Evolutionary conservation across 176 grass and related monocot genomes (phyloP), one percentile per base, ranked within the genome.

Genomic region (Poa pratensis): DNA sequence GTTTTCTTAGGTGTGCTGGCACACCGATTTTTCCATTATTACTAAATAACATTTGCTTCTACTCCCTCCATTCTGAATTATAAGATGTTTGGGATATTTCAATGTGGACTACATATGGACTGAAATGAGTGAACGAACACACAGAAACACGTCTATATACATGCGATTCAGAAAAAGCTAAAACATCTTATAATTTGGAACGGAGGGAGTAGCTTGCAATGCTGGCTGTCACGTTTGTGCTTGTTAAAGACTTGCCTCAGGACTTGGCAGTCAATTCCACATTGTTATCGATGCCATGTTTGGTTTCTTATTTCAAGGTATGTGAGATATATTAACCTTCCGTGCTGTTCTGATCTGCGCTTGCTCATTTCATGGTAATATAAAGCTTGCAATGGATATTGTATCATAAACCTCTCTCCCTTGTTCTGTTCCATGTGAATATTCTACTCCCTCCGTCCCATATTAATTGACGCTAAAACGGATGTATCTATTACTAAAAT

Each of bases 241-340:
- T 76, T 72, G 87, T 83, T 80, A 89, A 94, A 88, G 93, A 94
- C 70, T 51, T 95, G 61, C 76, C 87, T 77, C 78, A 66, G 0
- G 80, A 93, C 19, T 88, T 95, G 63, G 83, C 81, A 74, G 86
- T 62, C 83, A 94, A 69, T 94, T 91, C 34, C 83, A 92, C 78
- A 85, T 98, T 51, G 87, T 95, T 75, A 35, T 98, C 26, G 91
- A 98, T 87, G 93, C 89, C 12, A 98, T 98, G 85, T 98, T 98
- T 81, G 96, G 96, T 70, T 98, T 98, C 86, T 95, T 93, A 76
- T 98, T 95, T 87, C 91, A 90, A 34, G 96, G 93, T 98, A 92
- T 34, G 10, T 78, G 76, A 10, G 22, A 12, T 67, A 88, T 63
- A 6, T 79, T 53, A 19, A 66, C 34, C n/a, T 87, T 81, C 59